phyloP scores from a whole-genome alignment of 2,329 filamentous ascomycete species.

The Colletotrichum eleusines region DNA sequence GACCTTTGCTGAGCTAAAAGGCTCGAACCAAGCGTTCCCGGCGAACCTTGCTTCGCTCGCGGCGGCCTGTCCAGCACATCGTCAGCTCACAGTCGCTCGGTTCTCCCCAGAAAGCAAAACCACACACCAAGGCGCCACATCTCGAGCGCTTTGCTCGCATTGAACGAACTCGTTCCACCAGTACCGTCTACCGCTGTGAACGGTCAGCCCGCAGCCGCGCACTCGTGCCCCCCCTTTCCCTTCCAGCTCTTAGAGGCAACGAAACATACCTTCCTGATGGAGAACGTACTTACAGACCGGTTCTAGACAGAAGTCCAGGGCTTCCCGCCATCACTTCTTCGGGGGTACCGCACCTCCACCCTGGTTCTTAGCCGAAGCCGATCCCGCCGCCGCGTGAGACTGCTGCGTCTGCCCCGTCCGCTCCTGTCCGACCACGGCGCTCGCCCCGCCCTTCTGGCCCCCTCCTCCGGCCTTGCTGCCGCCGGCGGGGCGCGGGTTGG shows the following conservation, averaged over 20 bases:
- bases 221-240: not conserved
- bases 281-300: not conserved
- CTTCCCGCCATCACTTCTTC: not conserved
- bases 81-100: not conserved
- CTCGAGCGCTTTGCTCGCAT: not conserved
- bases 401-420: not conserved
- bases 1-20: not conserved
- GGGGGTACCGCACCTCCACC: slow-evolving; percentile 1
- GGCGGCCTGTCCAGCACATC: not conserved
- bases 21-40: not conserved
- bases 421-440: not conserved
- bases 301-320: not conserved
- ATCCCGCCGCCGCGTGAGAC: not conserved
- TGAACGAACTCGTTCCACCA: not conserved
- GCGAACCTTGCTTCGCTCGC: not conserved
- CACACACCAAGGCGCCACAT: not conserved
- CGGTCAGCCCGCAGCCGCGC: not conserved
- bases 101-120: not conserved
- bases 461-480: not conserved
- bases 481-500: not conserved
- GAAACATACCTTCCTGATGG: not conserved
- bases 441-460: not conserved
- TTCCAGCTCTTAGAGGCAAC: not conserved
- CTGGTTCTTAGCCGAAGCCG: slow-evolving; percentile 9
- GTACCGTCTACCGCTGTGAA: not conserved